These are phyloP conservation scores for Macrophomina pseudophaseolina DNA, from an alignment of 2,329 filamentous ascomycete genomes.

Conservation along the genomic window DNA sequence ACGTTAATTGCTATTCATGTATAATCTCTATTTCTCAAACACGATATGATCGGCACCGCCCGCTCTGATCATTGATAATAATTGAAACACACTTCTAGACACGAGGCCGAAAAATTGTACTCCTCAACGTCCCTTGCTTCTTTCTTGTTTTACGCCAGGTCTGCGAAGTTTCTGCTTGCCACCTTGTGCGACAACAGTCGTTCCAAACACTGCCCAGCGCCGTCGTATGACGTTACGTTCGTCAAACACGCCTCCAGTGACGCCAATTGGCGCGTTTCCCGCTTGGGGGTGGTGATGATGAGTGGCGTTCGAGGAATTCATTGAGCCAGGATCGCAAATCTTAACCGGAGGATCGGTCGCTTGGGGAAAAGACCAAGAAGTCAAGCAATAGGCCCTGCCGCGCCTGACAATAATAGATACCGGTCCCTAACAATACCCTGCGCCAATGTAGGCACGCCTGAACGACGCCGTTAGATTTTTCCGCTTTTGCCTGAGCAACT, in stretches of 20 bases:
- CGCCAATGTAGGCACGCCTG: too few relatives aligned
- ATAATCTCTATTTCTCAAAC: slow-evolving; percentile 6
- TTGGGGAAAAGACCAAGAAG: too few relatives aligned
- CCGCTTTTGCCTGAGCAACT: too few relatives aligned
- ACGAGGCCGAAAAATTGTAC: not conserved
- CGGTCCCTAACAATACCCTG: too few relatives aligned
- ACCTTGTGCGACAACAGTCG: slow-evolving; percentile 1
- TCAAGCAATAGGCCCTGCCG: too few relatives aligned
- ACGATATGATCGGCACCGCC: not conserved
- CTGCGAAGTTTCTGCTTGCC: not conserved
- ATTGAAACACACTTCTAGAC: not conserved
- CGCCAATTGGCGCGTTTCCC: not conserved
- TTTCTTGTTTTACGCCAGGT: not conserved
- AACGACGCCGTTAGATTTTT: too few relatives aligned
- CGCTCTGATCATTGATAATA: slow-evolving; percentile 1
- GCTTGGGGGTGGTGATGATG: not conserved
- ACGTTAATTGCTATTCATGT: not conserved
- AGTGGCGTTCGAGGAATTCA: too few relatives aligned
- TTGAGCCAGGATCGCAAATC: too few relatives aligned
- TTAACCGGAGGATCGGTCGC: not conserved
- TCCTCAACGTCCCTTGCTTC: not conserved
- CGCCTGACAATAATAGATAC: too few relatives aligned
- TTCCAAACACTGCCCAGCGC: not conserved
- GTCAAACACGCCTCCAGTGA: not conserved
- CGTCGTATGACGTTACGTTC: not conserved